Base-by-base conservation (phyloP, 257 asterid species). In the Henckelia pumila region DNA sequence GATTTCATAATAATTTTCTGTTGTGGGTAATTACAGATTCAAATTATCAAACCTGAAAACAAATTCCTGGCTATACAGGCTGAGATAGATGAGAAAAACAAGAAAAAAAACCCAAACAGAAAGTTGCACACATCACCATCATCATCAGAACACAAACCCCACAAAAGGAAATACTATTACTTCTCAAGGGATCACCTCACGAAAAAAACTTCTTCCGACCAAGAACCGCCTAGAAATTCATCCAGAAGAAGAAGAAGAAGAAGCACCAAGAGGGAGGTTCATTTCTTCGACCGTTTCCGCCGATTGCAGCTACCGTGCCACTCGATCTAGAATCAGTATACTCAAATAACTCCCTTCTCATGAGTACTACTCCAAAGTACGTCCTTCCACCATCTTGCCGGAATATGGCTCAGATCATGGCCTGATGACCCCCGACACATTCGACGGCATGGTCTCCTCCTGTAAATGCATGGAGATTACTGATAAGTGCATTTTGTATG, bases 61-160 rank as follows among this genome's bases (percentile, higher is more conserved):
- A 62, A 84, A 80, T 73, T 78, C 92, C 77, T 90, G 97, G 97
- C 80, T 88, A 71, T 79, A 80, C 90, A 86, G 84, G 79, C 86
- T 90, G 71, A 88, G 52, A 56, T 71, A 80, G 78, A 77, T 83
- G 85, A 68, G 11, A 56, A 82, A 53, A 61, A 35, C 62, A 32
- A 37, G 71, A 63, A n/a, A n/a, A n/a, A n/a, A n/a, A n/a, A n/a
- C n/a, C n/a, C n/a, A n/a, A 58, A 59, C 0, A 75, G 74, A 33
- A 76, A 72, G 1, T n/a, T n/a, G n/a, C 82, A 78, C 5, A n/a
- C 76, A 28, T 11, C 26, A n/a, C 53, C 67, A 1, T 19, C 59
- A 63, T 33, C n/a, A n/a, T n/a, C n/a, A n/a, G n/a, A n/a, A n/a
- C n/a, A n/a, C n/a, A n/a, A n/a, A n/a, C n/a, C n/a, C n/a, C n/a